Percentiles rank a stretch among this genome's conserved stretches.
phyloP scores from a whole-genome alignment of 139 green algal species.

The Picochlorum sp. region DNA sequence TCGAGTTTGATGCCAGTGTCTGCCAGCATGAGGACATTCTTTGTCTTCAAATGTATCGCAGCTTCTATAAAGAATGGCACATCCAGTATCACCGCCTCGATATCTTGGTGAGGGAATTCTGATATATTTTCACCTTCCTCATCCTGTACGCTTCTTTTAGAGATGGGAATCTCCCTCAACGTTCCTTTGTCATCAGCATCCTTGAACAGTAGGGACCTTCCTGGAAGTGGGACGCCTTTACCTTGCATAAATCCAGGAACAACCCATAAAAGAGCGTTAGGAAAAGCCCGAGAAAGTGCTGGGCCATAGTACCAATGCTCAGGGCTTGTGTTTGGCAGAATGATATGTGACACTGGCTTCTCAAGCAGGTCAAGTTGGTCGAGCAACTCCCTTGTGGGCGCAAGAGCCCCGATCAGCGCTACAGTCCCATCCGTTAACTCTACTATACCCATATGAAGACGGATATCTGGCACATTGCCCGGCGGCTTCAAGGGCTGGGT shows the following conservation, averaged over 20 bases:
- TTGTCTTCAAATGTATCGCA: conserved; percentile 3
- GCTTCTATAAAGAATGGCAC: conserved; percentile 20
- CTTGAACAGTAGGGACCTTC: not conserved
- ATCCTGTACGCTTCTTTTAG: too few relatives aligned
- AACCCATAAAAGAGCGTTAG: conserved; percentile 16
- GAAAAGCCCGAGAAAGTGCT: conserved; percentile 8
- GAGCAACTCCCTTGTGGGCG: conserved; percentile 15
- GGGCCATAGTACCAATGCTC: conserved; percentile 20
- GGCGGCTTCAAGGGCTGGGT: conserved; percentile 17
- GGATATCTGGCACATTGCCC: conserved; percentile 2
- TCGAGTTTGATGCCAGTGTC: conserved; percentile 12
- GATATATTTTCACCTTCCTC: not conserved
- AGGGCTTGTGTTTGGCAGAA: conserved; percentile 17
- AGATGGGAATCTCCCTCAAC: conserved; percentile 9
- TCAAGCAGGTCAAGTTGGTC: not conserved
- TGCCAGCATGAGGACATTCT: conserved; percentile 15
- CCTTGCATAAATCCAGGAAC: conserved; percentile 16
- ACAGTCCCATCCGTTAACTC: conserved; percentile 11
- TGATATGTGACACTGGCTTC: conserved; percentile 11
- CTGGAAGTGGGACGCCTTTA: conserved; percentile 16
- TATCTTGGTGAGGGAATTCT: conserved; percentile 1
- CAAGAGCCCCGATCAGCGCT: conserved; percentile 7
- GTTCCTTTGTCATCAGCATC: not conserved
- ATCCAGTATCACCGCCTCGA: conserved; percentile 4
- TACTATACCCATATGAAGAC: conserved; percentile 10